A percentile compares a stretch with the other conserved stretches of the same genome.
Conservation (phyloP, 106 monocot species). For the Phalaenopsis aphrodite region DNA sequence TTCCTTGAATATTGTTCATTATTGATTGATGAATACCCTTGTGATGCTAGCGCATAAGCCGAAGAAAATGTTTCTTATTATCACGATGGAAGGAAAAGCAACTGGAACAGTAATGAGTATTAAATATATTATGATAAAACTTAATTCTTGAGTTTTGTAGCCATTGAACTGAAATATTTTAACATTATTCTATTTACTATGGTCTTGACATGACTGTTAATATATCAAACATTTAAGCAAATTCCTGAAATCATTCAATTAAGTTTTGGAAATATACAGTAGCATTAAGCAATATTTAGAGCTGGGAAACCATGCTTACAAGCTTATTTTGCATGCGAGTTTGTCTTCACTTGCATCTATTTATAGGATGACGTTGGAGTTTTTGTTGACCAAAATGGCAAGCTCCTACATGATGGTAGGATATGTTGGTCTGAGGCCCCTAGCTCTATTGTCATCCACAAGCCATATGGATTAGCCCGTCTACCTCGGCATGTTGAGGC, state of each 20-base stretch:
- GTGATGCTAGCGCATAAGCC: background rate
- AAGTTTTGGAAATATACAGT: background rate
- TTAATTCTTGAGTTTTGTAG: slow-evolving; percentile 2
- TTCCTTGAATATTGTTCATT: background rate
- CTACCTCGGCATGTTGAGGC: slow-evolving; percentile 79
- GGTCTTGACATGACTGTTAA: background rate
- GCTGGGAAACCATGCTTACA: background rate
- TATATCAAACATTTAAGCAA: background rate
- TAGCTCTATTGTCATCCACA: slow-evolving; percentile 63
- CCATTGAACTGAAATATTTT: background rate
- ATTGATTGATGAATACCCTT: background rate
- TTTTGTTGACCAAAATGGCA: slow-evolving; percentile 99
- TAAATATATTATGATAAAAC: background rate
- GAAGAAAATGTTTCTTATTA: background rate
- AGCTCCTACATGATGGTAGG: slow-evolving; percentile 90
- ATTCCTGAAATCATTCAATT: background rate
- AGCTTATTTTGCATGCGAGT: background rate
- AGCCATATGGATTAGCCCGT: slow-evolving; percentile 78
- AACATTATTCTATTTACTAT: background rate
- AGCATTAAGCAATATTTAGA: background rate
- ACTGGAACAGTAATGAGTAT: background rate
- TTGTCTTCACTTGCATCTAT: slow-evolving; percentile 6
- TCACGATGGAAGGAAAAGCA: background rate
- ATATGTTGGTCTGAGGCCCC: slow-evolving; percentile 96
- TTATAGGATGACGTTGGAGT: slow-evolving; percentile 91